A percentile compares a stretch with the other conserved stretches of the same genome.
Conservation (phyloP, 2,329 filamentous ascomycete genomes). For the Knoxdaviesia proteae region DNA sequence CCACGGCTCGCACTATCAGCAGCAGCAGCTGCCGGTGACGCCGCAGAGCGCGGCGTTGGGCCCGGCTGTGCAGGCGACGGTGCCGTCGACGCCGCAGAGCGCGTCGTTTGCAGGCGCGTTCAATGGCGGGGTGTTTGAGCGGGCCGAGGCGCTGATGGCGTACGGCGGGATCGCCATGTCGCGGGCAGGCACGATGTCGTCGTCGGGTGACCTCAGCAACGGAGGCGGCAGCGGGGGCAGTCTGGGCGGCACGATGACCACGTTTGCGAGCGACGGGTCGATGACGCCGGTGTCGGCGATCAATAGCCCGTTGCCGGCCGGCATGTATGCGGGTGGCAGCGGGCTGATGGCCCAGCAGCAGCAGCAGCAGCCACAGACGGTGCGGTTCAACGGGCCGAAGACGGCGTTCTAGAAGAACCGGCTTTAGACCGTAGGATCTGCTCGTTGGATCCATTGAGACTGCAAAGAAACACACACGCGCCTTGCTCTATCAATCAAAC, state of each 20-base stretch:
- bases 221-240: not conserved
- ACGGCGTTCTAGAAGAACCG: slow-evolving; percentile 14
- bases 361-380: slow-evolving; percentile 5
- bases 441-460: not conserved
- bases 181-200: slow-evolving; percentile 24
- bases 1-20: slow-evolving; percentile 2
- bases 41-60: slow-evolving; percentile 77
- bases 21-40: slow-evolving; percentile 47
- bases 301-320: not conserved
- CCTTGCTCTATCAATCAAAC: too few relatives aligned
- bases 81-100: slow-evolving; percentile 49
- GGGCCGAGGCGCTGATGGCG: slow-evolving; percentile 35
- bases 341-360: too few relatives aligned
- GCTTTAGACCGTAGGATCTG: not conserved
- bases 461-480: not conserved
- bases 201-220: not conserved
- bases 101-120: slow-evolving; percentile 33
- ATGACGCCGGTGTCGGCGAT: slow-evolving; percentile 3
- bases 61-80: slow-evolving; percentile 74
- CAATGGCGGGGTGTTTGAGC: slow-evolving; percentile 36
- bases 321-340: too few relatives aligned
- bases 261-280: slow-evolving; percentile 3
- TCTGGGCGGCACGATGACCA: not conserved
- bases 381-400: slow-evolving; percentile 17
- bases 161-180: slow-evolving; percentile 37